phyloP scores from a whole-genome alignment of 805 yeast species.

The Ogataea methanolica region DNA sequence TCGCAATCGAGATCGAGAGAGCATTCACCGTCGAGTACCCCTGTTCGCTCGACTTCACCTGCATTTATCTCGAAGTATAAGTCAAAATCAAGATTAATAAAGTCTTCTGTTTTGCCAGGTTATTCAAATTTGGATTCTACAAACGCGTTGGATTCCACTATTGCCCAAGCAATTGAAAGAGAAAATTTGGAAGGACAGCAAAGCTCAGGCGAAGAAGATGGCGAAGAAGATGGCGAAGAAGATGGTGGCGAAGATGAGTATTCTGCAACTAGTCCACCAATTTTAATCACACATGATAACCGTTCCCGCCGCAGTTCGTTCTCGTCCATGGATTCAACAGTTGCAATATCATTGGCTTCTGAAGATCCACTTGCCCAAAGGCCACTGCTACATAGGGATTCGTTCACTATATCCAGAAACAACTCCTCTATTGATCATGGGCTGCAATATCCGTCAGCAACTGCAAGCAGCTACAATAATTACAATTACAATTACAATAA shows the following conservation, averaged over 20 bases:
- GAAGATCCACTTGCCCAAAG: constrained; percentile 14
- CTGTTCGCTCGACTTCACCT: constrained; percentile 18
- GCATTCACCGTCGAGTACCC: constrained; percentile 9
- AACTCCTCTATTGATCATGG: constrained; percentile 4
- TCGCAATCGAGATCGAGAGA: constrained; percentile 10
- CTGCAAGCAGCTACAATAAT: neutral
- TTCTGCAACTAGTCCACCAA: neutral
- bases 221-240: constrained; percentile 2
- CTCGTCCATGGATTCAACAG: constrained; percentile 15
- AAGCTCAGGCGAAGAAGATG: constrained; percentile 1
- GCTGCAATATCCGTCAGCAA: neutral
- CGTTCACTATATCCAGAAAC: constrained; percentile 8
- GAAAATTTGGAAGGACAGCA: constrained; percentile 1
- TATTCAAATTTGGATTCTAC: constrained; percentile 11
- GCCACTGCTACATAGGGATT: constrained; percentile 15
- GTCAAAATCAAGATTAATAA: constrained; percentile 17
- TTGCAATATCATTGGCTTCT: constrained; percentile 12
- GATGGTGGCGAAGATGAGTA: constrained; percentile 2
- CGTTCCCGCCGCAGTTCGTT: constrained; percentile 1
- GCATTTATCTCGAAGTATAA: constrained; percentile 14
- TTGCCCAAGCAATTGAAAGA: constrained; percentile 16
- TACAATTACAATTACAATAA: neutral
- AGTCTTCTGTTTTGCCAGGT: constrained; percentile 20
- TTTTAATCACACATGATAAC: neutral
- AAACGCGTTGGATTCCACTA: constrained; percentile 21